Evolutionary conservation across 352 stramenopile genomes (phyloP).

Genomic region (Bremia lactucae): DNA sequence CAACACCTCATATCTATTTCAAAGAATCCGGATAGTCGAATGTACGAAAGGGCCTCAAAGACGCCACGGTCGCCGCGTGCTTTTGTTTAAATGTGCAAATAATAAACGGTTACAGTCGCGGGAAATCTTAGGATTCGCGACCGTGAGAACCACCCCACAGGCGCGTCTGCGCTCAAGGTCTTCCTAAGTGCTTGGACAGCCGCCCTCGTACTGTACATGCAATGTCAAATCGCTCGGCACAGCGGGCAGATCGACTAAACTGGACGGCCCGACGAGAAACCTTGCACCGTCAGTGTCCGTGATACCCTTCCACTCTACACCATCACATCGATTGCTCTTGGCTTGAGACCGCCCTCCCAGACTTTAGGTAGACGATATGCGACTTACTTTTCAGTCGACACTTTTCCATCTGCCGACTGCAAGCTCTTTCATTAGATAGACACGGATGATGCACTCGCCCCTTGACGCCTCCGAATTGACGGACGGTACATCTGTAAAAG

Average conservation of each 20-base stretch:
- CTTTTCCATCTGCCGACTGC: background rate
- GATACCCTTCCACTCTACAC: too few relatives aligned
- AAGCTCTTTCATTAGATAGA: background rate
- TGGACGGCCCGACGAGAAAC: background rate
- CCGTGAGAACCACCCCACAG: too few relatives aligned
- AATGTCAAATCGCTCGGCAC: background rate
- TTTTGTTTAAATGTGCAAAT: too few relatives aligned
- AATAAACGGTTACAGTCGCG: too few relatives aligned
- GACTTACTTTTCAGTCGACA: background rate
- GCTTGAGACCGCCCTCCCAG: background rate
- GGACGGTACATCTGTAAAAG: conserved; percentile 14
- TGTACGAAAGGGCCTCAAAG: too few relatives aligned
- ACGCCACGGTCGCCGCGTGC: too few relatives aligned
- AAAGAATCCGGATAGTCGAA: too few relatives aligned
- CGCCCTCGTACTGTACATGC: too few relatives aligned
- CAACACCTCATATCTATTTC: too few relatives aligned
- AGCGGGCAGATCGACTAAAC: background rate
- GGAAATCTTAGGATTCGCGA: too few relatives aligned
- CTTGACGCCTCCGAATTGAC: background rate
- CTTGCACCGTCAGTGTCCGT: background rate
- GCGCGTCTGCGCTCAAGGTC: too few relatives aligned
- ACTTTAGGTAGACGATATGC: too few relatives aligned
- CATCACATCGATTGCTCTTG: background rate
- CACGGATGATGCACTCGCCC: background rate
- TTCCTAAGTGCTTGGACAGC: background rate